These are phyloP conservation scores for Tilletia caries DNA, from an alignment of 1,284 basidiomycete genomes.

Conservation along the genomic window DNA sequence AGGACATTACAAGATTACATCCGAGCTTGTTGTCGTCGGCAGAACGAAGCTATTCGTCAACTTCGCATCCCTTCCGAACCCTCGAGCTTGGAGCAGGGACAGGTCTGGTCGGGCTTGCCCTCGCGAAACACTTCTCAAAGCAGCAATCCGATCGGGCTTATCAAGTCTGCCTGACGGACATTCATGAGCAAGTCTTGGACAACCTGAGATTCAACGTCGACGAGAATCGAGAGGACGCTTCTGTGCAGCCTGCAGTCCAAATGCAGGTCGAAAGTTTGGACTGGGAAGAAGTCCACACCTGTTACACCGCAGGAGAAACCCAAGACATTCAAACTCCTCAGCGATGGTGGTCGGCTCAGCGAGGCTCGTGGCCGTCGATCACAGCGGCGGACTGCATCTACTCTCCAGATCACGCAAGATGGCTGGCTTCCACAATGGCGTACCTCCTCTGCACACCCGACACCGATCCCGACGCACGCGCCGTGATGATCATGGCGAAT, in stretches of 20 bases:
- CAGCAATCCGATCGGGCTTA: neutral
- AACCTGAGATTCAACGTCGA: neutral
- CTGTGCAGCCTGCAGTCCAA: neutral
- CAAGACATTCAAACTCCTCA: neutral
- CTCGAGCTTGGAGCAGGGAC: neutral
- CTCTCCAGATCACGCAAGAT: neutral
- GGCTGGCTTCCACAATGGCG: slow-evolving; percentile 1
- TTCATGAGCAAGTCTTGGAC: slow-evolving; percentile 1
- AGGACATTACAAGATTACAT: neutral
- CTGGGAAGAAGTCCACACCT: neutral
- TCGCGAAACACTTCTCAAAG: neutral
- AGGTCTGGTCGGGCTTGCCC: neutral
- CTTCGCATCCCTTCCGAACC: neutral
- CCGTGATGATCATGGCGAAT: slow-evolving; percentile 7
- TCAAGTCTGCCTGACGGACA: neutral
- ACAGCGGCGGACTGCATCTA: slow-evolving; percentile 1
- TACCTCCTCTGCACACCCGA: neutral
- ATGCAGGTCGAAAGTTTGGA: neutral
- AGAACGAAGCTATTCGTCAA: neutral
- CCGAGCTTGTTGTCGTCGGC: too few species aligned
- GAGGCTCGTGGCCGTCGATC: neutral
- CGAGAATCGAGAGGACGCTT: neutral
- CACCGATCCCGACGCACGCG: neutral
- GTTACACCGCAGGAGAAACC: too few species aligned
- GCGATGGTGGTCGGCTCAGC: neutral